phyloP scores from a whole-genome alignment of 345 rosid genomes.

The Mangifera indica region DNA sequence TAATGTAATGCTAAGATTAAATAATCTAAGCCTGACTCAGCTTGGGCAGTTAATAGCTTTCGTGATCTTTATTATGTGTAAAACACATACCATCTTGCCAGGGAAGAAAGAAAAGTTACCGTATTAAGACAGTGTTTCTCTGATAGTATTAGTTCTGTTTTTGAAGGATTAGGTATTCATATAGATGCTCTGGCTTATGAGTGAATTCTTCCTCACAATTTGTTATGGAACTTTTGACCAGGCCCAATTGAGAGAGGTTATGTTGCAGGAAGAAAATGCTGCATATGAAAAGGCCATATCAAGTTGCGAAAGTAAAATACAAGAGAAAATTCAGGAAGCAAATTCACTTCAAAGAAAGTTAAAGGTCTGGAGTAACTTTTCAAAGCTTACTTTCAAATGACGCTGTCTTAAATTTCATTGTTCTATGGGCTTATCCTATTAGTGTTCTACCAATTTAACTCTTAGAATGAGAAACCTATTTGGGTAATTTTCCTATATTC shows the following conservation, averaged over 20 bases:
- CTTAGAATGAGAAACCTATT: neutral
- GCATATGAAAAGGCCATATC: constrained; percentile 78
- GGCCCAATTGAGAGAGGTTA: constrained; percentile 82
- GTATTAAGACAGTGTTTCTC: neutral
- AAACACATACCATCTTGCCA: neutral
- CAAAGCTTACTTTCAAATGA: neutral
- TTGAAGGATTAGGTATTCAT: neutral
- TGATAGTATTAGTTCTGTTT: neutral
- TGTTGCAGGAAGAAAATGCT: constrained; percentile 65
- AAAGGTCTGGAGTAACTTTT: constrained; percentile 46
- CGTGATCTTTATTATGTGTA: neutral
- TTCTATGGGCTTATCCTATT: neutral
- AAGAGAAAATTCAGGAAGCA: constrained; percentile 69
- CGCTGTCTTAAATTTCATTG: neutral
- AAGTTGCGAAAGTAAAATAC: constrained; percentile 63
- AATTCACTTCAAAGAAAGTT: constrained; percentile 51
- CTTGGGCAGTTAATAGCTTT: neutral
- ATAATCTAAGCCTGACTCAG: neutral
- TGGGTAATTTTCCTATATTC: neutral
- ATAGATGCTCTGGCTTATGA: neutral
- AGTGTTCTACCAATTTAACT: neutral
- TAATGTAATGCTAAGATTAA: neutral
- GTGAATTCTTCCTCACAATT: neutral
- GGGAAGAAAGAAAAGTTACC: neutral
- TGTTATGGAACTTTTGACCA: constrained; percentile 26